These are phyloP conservation scores for Syzygium aromaticum DNA, from an alignment of 345 rosid genomes.

Conservation along the genomic window DNA sequence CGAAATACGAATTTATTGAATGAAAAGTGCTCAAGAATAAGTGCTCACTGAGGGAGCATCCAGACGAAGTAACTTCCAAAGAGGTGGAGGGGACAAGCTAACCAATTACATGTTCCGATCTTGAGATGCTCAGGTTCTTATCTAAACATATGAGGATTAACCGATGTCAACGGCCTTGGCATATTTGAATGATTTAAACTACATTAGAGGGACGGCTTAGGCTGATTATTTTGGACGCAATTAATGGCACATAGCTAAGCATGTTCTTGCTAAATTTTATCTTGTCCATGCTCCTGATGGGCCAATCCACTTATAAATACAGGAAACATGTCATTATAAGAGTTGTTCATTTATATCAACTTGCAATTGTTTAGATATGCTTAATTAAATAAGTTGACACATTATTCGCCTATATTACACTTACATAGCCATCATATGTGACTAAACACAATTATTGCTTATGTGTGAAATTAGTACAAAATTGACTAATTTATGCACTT, in stretches of 20 bases:
- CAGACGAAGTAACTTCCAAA: no score
- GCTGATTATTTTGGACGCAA: not conserved
- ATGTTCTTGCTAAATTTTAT: no score
- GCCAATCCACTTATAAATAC: not conserved
- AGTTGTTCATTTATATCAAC: no score
- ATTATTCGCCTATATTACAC: not conserved
- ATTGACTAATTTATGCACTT: not conserved
- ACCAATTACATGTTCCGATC: not conserved
- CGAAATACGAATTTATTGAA: not conserved
- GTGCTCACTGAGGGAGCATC: no score
- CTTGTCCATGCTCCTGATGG: not conserved
- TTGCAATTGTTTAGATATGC: not conserved
- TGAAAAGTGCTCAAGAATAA: not conserved
- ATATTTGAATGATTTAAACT: not conserved
- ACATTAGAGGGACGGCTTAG: not conserved
- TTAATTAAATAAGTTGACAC: not conserved
- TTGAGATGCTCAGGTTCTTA: no score
- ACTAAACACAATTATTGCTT: not conserved
- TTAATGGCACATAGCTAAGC: not conserved
- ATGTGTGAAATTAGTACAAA: not conserved
- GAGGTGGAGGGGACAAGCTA: no score
- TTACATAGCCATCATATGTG: not conserved
- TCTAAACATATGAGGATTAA: no score
- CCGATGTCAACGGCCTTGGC: not conserved
- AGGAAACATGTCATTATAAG: no score